Percentiles rank a stretch among this genome's conserved stretches.
Evolutionary conservation across 345 rosid species (phyloP).

Genomic region (Syzygium jambos): DNA sequence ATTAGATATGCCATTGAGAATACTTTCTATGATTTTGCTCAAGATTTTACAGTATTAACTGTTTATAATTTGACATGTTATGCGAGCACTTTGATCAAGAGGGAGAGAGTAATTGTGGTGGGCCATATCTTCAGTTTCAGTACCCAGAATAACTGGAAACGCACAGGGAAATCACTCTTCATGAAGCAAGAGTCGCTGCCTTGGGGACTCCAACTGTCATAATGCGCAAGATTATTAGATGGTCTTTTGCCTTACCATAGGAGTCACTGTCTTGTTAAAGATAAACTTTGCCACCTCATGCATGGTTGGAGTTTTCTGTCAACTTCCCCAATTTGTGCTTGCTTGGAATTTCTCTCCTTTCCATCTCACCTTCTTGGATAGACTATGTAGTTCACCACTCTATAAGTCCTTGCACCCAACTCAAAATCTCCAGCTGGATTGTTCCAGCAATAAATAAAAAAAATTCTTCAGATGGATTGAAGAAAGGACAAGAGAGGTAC

Average conservation of each 20-base stretch:
- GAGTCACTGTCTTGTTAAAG: not conserved
- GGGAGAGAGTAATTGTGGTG: not conserved
- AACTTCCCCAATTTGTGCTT: not conserved
- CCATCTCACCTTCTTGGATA: not conserved
- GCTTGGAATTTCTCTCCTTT: not conserved
- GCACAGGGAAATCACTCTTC: not conserved
- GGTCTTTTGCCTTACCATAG: not conserved
- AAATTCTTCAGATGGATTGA: not conserved
- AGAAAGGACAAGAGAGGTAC: not conserved
- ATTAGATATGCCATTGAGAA: not conserved
- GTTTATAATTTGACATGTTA: not conserved
- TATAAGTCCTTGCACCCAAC: not conserved
- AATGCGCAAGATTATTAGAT: not conserved
- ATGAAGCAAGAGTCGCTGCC: not conserved
- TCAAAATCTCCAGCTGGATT: not conserved
- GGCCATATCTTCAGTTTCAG: not conserved
- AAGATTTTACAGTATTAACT: not conserved
- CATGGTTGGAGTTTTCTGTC: not conserved
- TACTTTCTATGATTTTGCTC: not conserved
- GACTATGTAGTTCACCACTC: not conserved
- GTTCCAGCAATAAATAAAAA: not conserved
- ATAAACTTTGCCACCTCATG: not conserved
- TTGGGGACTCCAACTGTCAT: not conserved
- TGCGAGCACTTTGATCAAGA: not conserved
- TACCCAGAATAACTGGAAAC: not conserved